A percentile compares a stretch with the other conserved stretches of the same genome.
Conservation (phyloP, 257 asterid genomes). For the Haberlea rhodopensis region DNA sequence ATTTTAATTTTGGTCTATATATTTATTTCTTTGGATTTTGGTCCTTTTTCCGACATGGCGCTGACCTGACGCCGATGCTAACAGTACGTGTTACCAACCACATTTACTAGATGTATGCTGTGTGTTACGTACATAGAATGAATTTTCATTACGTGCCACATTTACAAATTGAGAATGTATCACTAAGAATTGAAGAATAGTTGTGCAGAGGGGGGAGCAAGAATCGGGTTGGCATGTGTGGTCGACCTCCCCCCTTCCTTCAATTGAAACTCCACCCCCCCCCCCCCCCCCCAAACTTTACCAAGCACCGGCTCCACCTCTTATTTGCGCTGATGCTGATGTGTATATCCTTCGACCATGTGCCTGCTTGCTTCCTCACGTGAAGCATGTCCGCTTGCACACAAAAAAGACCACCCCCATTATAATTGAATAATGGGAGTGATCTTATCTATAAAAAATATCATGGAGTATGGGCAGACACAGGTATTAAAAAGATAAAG, state of each 20-base stretch:
- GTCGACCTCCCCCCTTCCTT: too few relatives aligned
- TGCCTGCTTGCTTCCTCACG: constrained; percentile 43
- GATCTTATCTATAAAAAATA: constrained; percentile 48
- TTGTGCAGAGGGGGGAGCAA: neutral
- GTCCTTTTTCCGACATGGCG: too few relatives aligned
- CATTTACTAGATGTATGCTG: too few relatives aligned
- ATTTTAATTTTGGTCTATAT: too few relatives aligned
- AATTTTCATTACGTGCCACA: too few relatives aligned
- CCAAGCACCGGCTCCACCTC: neutral
- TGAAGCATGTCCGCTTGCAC: constrained; percentile 41
- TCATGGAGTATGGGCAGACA: constrained; percentile 62
- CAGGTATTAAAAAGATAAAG: constrained; percentile 36
- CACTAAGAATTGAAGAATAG: neutral
- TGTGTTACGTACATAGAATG: too few relatives aligned
- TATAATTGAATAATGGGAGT: constrained; percentile 31
- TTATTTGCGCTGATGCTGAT: neutral
- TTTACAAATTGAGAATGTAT: too few relatives aligned
- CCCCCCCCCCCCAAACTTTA: neutral
- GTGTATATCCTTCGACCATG: constrained; percentile 23
- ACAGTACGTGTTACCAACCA: too few relatives aligned
- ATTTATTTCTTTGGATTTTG: too few relatives aligned
- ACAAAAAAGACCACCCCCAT: constrained; percentile 30
- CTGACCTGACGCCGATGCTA: too few relatives aligned
- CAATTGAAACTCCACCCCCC: too few relatives aligned
- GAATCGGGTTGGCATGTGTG: too few relatives aligned